Percentiles rank a stretch among this genome's conserved stretches.
Conservation (phyloP, 2,329 filamentous ascomycete species). For the Verticillium isaacii region DNA sequence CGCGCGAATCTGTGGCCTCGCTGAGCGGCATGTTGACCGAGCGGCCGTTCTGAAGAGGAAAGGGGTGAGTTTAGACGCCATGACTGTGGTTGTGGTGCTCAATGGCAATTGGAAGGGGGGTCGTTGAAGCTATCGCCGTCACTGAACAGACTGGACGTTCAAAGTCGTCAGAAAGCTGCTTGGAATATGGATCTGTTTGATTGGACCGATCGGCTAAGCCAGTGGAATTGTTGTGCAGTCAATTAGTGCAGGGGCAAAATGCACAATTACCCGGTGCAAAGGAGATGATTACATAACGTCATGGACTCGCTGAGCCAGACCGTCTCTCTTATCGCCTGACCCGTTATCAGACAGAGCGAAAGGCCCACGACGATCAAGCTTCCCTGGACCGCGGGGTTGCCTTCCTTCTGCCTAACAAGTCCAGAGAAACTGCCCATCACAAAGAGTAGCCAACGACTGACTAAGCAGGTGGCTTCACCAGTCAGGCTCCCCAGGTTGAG, state of each 20-base stretch:
- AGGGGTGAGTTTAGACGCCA: slow-evolving; percentile 81
- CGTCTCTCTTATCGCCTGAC: too few relatives aligned
- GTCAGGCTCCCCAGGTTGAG: too few relatives aligned
- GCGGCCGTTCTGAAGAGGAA: slow-evolving; percentile 65
- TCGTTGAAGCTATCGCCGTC: slow-evolving; percentile 8
- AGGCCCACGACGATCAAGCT: too few relatives aligned
- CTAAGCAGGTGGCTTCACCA: too few relatives aligned
- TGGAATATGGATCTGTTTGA: slow-evolving; percentile 12
- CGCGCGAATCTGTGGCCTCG: slow-evolving; percentile 64
- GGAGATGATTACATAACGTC: neutral
- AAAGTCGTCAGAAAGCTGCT: slow-evolving; percentile 16
- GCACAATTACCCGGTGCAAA: neutral
- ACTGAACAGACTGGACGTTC: slow-evolving; percentile 11
- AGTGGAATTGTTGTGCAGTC: neutral
- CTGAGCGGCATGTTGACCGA: slow-evolving; percentile 58
- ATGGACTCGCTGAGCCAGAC: neutral
- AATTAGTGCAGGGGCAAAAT: neutral
- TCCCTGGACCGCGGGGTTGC: too few relatives aligned
- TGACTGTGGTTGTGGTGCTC: slow-evolving; percentile 34
- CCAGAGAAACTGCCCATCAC: too few relatives aligned
- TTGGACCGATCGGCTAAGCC: slow-evolving; percentile 6
- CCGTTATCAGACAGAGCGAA: too few relatives aligned
- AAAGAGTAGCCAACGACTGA: too few relatives aligned
- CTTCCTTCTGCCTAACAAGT: too few relatives aligned
- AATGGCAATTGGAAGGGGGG: slow-evolving; percentile 16